Evolutionary conservation across 306 rosid genomes (phyloP).

Genomic region (Adenanthera pavonina): DNA sequence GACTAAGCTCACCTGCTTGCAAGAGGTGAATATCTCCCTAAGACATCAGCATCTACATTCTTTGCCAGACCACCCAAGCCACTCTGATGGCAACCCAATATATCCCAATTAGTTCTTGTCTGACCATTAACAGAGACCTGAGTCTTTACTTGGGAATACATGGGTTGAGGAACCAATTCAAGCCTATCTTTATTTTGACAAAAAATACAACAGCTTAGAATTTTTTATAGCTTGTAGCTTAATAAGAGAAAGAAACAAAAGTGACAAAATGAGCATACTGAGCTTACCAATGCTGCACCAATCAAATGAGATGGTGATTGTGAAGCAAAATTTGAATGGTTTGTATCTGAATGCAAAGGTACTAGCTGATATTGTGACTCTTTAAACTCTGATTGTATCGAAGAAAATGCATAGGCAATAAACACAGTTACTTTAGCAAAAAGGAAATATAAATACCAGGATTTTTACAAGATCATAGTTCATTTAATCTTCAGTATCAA

Average conservation of each 20-base stretch:
- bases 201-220: slow-evolving; percentile 35
- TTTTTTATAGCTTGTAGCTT: slow-evolving; percentile 14
- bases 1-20: slow-evolving; percentile 99
- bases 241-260: slow-evolving; percentile 33
- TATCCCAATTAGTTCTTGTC: slow-evolving; percentile 67
- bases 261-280: slow-evolving; percentile 62
- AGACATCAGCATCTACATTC: slow-evolving; percentile 60
- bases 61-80: slow-evolving; percentile 53
- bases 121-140: slow-evolving; percentile 65
- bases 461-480: slow-evolving; percentile 32
- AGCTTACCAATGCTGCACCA: slow-evolving; percentile 67
- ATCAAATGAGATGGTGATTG: slow-evolving; percentile 64
- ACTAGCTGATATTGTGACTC: slow-evolving; percentile 89
- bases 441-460: slow-evolving; percentile 10
- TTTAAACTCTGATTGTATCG: slow-evolving; percentile 80
- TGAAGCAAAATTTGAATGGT: slow-evolving; percentile 61
- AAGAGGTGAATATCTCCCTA: slow-evolving; percentile 85
- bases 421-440: slow-evolving; percentile 37
- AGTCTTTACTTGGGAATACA: slow-evolving; percentile 62
- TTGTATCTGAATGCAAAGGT: slow-evolving; percentile 77
- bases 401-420: slow-evolving; percentile 35
- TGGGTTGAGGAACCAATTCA: slow-evolving; percentile 81
- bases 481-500: slow-evolving; percentile 31
- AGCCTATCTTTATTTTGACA: slow-evolving; percentile 74
- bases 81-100: slow-evolving; percentile 58